phyloP scores from a whole-genome alignment of 495 filamentous ascomycete genomes.

The Terfezia boudieri region DNA sequence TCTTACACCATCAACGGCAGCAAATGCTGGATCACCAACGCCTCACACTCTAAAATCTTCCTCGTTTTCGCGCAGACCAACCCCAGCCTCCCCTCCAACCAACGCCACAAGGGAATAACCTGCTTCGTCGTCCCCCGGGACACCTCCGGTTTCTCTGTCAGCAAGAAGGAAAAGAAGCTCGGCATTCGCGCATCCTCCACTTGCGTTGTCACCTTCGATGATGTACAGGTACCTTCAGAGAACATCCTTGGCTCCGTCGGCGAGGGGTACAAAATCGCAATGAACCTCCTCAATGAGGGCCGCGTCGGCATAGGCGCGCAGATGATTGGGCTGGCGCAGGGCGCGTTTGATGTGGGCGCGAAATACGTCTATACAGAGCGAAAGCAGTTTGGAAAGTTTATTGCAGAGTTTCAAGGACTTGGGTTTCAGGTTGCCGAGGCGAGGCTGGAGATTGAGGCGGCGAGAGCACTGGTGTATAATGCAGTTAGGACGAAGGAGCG shows the following conservation, averaged over 20 bases:
- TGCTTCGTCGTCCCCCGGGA: constrained; percentile 41
- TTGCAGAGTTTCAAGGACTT: constrained; percentile 97
- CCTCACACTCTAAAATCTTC: constrained; percentile 80
- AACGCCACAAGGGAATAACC: constrained; percentile 88
- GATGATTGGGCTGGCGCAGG: constrained; percentile 92
- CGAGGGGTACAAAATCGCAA: constrained; percentile 82
- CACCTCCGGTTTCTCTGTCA: constrained; percentile 55
- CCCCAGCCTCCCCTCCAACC: constrained; percentile 41
- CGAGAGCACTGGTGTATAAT: constrained; percentile 84
- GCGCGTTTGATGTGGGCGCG: constrained; percentile 89
- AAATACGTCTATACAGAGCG: constrained; percentile 93
- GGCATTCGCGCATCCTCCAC: constrained; percentile 89
- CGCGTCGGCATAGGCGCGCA: constrained; percentile 95
- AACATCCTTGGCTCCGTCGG: constrained; percentile 76
- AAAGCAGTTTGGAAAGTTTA: constrained; percentile 80
- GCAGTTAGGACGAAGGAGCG: constrained; percentile 96
- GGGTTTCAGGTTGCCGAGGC: constrained; percentile 96
- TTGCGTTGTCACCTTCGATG: constrained; percentile 93
- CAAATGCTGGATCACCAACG: constrained; percentile 99
- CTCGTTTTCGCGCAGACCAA: constrained; percentile 75
- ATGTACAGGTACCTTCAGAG: constrained; percentile 52
- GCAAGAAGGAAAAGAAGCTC: constrained; percentile 99
- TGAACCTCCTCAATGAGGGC: constrained; percentile 87
- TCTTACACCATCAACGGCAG: constrained; percentile 71
- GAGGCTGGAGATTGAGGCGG: constrained; percentile 79